Conservation (phyloP, 495 filamentous ascomycete genomes). For the Penicillium soppii region DNA sequence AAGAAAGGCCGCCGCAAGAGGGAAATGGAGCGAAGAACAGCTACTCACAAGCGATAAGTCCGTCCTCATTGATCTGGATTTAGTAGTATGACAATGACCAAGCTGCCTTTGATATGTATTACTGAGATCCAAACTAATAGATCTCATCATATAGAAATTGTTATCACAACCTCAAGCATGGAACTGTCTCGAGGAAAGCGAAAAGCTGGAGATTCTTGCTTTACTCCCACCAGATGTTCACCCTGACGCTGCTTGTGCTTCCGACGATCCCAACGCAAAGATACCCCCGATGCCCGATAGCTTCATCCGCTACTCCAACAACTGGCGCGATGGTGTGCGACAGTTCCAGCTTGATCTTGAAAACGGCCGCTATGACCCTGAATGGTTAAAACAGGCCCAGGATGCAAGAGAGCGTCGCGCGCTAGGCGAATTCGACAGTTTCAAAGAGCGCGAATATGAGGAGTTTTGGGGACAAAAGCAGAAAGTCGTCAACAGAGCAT, state of each 20-base stretch:
- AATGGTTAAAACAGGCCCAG: constrained; percentile 66
- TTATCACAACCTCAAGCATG: constrained; percentile 57
- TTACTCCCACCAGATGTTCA: constrained; percentile 54
- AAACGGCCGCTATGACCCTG: constrained; percentile 59
- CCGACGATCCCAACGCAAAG: constrained; percentile 30
- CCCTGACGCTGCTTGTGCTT: constrained; percentile 32
- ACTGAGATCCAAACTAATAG: neutral
- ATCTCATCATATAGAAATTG: constrained; percentile 44
- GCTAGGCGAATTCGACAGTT: constrained; percentile 69
- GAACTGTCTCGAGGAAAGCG: constrained; percentile 53
- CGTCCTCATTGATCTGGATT: constrained; percentile 51
- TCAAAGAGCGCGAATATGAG: constrained; percentile 65
- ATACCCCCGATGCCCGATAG: constrained; percentile 40
- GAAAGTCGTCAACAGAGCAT: constrained; percentile 32
- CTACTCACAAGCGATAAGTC: constrained; percentile 56
- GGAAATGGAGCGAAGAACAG: constrained; percentile 48
- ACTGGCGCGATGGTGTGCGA: constrained; percentile 48
- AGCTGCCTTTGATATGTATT: too few species aligned
- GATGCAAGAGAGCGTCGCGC: constrained; percentile 59
- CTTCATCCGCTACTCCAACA: constrained; percentile 51
- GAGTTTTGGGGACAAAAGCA: constrained; percentile 70
- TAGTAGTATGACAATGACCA: constrained; percentile 63
- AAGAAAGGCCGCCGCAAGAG: constrained; percentile 30
- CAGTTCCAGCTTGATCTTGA: constrained; percentile 61
- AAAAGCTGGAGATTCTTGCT: constrained; percentile 54